Percentiles rank a stretch among this genome's conserved stretches.
These are phyloP conservation scores for Trametes villosa DNA, from an alignment of 768 basidiomycete species.

Conservation along the genomic window DNA sequence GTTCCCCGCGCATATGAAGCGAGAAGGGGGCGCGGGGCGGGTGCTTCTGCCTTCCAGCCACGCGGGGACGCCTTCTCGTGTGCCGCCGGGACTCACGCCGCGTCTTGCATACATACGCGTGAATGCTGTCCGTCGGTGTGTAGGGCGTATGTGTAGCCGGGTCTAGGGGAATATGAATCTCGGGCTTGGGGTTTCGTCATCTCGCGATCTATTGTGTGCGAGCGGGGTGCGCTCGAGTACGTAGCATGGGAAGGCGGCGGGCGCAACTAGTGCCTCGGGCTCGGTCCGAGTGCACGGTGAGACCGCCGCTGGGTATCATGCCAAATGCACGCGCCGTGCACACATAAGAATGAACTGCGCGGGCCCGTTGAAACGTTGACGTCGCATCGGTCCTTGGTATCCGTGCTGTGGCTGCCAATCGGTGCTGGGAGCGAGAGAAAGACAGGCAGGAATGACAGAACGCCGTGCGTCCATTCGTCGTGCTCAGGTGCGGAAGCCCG, in stretches of 20 bases:
- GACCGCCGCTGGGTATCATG: no score
- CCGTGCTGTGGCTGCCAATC: no score
- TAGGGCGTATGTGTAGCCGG: neutral
- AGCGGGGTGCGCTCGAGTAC: slow-evolving; percentile 3
- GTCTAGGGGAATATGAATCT: no score
- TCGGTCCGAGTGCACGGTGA: neutral
- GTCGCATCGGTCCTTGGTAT: no score
- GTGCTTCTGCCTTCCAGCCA: no score
- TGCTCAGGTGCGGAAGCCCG: neutral
- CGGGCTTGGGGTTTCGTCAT: slow-evolving; percentile 1
- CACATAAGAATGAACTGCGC: no score
- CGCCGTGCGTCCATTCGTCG: neutral
- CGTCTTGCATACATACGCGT: neutral
- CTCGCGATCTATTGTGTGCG: slow-evolving; percentile 8
- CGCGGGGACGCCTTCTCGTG: slow-evolving; percentile 1
- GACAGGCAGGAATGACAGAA: neutral
- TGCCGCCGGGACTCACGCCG: neutral
- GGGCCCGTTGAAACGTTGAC: no score
- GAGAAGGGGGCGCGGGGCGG: no score
- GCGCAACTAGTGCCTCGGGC: neutral
- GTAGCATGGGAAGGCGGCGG: slow-evolving; percentile 1
- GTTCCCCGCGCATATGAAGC: no score
- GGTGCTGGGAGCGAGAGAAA: no score
- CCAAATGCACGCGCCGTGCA: no score
- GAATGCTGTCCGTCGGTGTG: neutral